Evolutionary conservation across 371 early-diverging fungal genomes (phyloP).

Genomic region (Zancudomyces culisetae): DNA sequence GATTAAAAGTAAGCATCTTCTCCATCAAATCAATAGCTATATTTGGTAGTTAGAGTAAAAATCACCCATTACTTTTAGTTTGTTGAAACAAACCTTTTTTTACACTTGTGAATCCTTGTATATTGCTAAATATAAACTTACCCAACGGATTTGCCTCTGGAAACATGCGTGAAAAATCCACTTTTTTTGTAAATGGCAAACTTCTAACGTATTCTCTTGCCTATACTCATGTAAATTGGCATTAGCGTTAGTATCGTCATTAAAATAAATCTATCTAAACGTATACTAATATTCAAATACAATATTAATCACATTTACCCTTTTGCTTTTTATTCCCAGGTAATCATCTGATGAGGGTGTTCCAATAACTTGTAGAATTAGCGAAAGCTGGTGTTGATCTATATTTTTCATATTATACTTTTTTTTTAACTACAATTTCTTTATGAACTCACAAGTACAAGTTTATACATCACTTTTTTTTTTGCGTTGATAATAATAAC

Average conservation of each 20-base stretch:
- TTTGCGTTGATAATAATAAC: constrained; percentile 61
- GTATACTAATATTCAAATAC: no score
- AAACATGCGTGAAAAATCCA: constrained; percentile 54
- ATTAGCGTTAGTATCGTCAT: no score
- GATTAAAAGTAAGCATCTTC: constrained; percentile 80
- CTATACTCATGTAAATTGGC: no score
- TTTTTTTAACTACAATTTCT: background rate
- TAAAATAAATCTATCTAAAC: no score
- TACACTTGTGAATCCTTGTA: constrained; percentile 73
- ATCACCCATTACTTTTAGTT: background rate
- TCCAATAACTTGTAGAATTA: constrained; percentile 88
- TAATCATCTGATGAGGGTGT: constrained; percentile 86
- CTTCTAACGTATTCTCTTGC: constrained; percentile 29
- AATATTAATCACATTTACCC: constrained; percentile 32
- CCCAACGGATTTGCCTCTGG: constrained; percentile 53
- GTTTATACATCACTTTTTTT: constrained; percentile 28
- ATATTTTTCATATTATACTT: constrained; percentile 45
- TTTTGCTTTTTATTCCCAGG: constrained; percentile 52
- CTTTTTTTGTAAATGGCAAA: constrained; percentile 30
- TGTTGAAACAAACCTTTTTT: background rate
- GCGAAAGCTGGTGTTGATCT: constrained; percentile 45
- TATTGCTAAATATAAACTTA: no score
- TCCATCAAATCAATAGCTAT: constrained; percentile 62
- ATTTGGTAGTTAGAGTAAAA: background rate
- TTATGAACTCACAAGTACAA: constrained; percentile 45